Evolutionary conservation across 345 rosid species (phyloP), one percentile per base, ranked within the genome.

Genomic region (Psidium guajava): DNA sequence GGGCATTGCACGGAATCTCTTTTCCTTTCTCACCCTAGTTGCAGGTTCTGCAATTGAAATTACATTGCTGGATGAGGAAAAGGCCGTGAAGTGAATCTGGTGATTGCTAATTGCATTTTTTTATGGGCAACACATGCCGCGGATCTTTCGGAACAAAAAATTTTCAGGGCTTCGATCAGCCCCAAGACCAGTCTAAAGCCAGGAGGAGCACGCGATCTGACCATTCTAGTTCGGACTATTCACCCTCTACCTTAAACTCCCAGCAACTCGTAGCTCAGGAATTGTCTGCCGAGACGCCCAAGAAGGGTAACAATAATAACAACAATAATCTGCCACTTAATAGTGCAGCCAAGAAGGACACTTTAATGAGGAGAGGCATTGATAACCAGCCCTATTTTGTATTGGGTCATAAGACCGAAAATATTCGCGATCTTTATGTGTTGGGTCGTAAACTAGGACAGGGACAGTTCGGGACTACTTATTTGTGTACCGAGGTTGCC

Each of bases 101-200:
- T 86, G 85, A 85, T 88, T 87, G 83, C 77, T 69, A 32, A 83
- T 87, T 89, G 90, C 94, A 22, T 69, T 20, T 93, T 97, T 95
- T 89, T 36, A 97, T 97, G 99, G 99, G 99, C 96, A 97, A 97
- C 90, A 90, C 98, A 92, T 97, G 99, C 93, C 94, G 98, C 85
- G 98, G 98, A 89, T 93, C 99, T 91, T 93, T 93, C 88, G 92
- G 92, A 92, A 96, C 90, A 90, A 94, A 90, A 92, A 83, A 90
- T 86, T 91, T 89, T 91, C 94, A 93, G 96, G 97, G 98, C 91
- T 89, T 74, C 91, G 86, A 75, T 85, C 94, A 89, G 92, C 98
- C 98, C 91, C 93, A 93, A 80, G 98, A 91, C 28, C 91, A 82
- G 69, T 86, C 91, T 57, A 87, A 89, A 86, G 84, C 90, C 86